Conservation (phyloP, 257 asterid genomes). For the Solanum medicagineum region DNA sequence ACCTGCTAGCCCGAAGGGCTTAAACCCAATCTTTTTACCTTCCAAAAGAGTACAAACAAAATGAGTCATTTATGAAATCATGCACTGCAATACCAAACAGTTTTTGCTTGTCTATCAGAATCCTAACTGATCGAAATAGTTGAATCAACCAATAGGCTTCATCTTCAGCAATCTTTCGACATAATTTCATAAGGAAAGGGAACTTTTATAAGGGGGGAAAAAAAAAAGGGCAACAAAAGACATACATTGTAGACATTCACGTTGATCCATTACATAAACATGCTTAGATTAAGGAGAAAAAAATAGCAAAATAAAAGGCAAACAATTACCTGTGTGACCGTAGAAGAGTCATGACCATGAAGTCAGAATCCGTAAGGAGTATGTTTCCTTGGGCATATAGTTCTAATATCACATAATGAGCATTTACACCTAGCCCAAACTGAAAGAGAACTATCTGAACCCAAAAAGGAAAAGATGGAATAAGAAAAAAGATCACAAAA, state of each 20-base stretch:
- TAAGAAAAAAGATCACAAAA: not conserved
- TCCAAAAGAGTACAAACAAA: not conserved
- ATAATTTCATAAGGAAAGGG: not conserved
- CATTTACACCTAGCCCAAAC: conserved; percentile 82
- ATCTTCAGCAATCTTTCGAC: not conserved
- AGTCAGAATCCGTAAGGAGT: conserved; percentile 79
- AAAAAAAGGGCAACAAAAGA: not conserved
- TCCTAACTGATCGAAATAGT: not conserved
- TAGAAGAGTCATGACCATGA: conserved; percentile 82
- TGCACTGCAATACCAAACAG: not conserved
- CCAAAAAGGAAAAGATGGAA: not conserved
- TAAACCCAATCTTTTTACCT: not conserved
- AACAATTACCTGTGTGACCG: conserved; percentile 84
- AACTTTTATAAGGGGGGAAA: not conserved
- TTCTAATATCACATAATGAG: conserved; percentile 87
- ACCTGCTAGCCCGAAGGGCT: not conserved
- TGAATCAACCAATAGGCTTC: not conserved
- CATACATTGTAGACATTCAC: not conserved
- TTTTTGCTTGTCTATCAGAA: not conserved
- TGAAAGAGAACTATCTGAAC: conserved; percentile 81
- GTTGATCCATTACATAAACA: not conserved
- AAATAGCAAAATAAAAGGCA: conserved; percentile 1
- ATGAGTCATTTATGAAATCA: not conserved
- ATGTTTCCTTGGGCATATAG: conserved; percentile 97
- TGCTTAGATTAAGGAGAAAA: not conserved